Base-by-base conservation (phyloP, 2,329 filamentous ascomycete species). In the Pseudocercospora macadamiae region DNA sequence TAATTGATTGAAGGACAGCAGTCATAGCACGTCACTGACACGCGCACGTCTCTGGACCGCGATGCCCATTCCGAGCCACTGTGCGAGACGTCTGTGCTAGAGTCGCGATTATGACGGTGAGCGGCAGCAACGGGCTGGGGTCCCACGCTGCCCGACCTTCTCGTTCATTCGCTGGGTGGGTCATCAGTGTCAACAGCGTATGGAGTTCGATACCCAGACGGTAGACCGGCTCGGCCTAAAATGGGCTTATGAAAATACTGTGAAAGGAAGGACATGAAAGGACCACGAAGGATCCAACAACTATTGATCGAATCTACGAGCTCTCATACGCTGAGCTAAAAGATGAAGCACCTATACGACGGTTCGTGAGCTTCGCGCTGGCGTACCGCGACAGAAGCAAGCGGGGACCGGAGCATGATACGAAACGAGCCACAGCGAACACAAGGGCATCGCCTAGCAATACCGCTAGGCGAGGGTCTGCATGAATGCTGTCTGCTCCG, bases 361-460 rank as follows among this genome's bases (percentile, higher is more conserved):
- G 42, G 9, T 45, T 45, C 42, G 42, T 44, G 39, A 44, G 39
- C 39, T 44, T 44, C 39, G 39, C 51, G 56, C 44, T 51, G 51
- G 56, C 52, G 51, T 59, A 59, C 55, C 55, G 55, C 34, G 12
- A 52, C 47, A 57, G 55, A 52, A 30, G 18, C 57, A 44, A 36
- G 54, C 55, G 49, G 53, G 47, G 34, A 49, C 42, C 62, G 56
- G 62, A 60, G 57, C 59, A 62, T 53, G 49, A 51, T 53, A 62
- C 61, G 63, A 60, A 64, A 59, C 56, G 58, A 63, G 63, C 62
- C 62, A 64, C 62, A 64, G 55, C 49, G 51, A 25, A 25, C 42
- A 39, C 45, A 14, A 42, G 39, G 16, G 28, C 47, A 54, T 51
- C 25, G 42, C 26, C 3, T 18, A 25, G 47, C 18, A 19, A 36